Conservation (phyloP, 2,329 filamentous ascomycete species). For the Massarina eburnea region DNA sequence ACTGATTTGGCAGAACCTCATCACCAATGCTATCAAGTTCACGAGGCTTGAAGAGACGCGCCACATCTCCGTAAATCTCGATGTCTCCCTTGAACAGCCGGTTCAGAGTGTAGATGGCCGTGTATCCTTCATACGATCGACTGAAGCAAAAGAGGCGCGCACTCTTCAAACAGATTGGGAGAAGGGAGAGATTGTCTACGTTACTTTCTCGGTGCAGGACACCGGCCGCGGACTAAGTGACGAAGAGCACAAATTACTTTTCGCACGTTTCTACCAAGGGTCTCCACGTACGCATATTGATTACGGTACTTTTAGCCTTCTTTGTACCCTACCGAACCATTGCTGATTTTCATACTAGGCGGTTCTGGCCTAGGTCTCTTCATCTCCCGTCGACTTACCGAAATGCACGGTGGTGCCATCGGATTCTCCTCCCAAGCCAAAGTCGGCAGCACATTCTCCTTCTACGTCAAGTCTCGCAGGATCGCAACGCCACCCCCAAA, state of each 20-base stretch:
- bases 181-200: slow-evolving; percentile 34
- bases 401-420: slow-evolving; percentile 37
- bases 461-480: slow-evolving; percentile 32
- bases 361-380: slow-evolving; percentile 40
- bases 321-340: too few species aligned
- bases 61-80: slow-evolving; percentile 42
- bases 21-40: slow-evolving; percentile 35
- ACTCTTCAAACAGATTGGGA: slow-evolving; percentile 34
- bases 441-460: slow-evolving; percentile 35
- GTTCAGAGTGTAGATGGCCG: slow-evolving; percentile 26
- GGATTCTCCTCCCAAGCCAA: slow-evolving; percentile 24
- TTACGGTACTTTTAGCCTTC: neutral
- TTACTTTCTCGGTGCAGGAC: slow-evolving; percentile 41
- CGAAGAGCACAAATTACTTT: slow-evolving; percentile 37
- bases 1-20: slow-evolving; percentile 7
- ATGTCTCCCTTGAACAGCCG: slow-evolving; percentile 27
- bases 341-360: slow-evolving; percentile 21
- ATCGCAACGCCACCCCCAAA: slow-evolving; percentile 6
- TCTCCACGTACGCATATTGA: slow-evolving; percentile 35
- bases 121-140: slow-evolving; percentile 18
- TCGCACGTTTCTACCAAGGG: slow-evolving; percentile 35
- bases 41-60: slow-evolving; percentile 40
- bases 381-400: slow-evolving; percentile 34
- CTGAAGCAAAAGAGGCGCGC: slow-evolving; percentile 3
- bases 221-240: slow-evolving; percentile 44